Conservation (phyloP, 768 basidiomycete species). For the Russula earlei region DNA sequence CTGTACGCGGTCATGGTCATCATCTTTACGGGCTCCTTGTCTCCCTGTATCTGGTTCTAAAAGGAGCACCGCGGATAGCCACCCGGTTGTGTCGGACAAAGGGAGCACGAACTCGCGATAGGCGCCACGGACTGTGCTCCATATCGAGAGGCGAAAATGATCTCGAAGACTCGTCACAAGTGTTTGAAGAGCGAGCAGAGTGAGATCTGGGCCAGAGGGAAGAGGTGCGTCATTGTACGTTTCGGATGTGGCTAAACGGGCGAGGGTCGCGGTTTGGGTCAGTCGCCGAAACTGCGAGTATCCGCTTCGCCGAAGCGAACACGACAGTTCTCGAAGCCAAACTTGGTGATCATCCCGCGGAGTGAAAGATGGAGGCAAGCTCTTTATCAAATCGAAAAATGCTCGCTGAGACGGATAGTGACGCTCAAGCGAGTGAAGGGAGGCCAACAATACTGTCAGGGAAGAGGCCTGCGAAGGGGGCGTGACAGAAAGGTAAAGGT, state of each 20-base stretch:
- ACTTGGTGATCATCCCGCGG: slow-evolving; percentile 27
- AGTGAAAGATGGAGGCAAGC: slow-evolving; percentile 36
- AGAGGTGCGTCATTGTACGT: background rate
- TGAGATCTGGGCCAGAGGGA: slow-evolving; percentile 1
- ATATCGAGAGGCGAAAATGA: slow-evolving; percentile 10
- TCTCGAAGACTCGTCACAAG: slow-evolving; percentile 6
- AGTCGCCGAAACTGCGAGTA: slow-evolving; percentile 6
- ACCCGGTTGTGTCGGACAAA: slow-evolving; percentile 1
- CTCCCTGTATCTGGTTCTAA: background rate
- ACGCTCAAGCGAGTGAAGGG: slow-evolving; percentile 48
- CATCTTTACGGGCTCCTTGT: background rate
- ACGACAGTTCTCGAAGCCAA: slow-evolving; percentile 49
- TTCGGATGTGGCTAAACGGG: background rate
- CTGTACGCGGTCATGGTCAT: background rate
- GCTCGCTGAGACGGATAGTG: slow-evolving; percentile 57
- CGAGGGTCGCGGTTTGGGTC: slow-evolving; percentile 2
- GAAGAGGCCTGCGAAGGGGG: slow-evolving; percentile 23
- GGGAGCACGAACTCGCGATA: slow-evolving; percentile 15
- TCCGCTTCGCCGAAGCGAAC: slow-evolving; percentile 30
- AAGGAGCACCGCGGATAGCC: slow-evolving; percentile 13
- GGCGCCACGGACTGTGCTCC: slow-evolving; percentile 13
- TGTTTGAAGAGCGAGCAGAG: slow-evolving; percentile 5
- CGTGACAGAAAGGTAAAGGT: slow-evolving; percentile 32
- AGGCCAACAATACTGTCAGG: slow-evolving; percentile 36
- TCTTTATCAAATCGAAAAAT: slow-evolving; percentile 39